phyloP scores from a whole-genome alignment of 2,329 filamentous ascomycete genomes.

The Cladosporium colombiae region DNA sequence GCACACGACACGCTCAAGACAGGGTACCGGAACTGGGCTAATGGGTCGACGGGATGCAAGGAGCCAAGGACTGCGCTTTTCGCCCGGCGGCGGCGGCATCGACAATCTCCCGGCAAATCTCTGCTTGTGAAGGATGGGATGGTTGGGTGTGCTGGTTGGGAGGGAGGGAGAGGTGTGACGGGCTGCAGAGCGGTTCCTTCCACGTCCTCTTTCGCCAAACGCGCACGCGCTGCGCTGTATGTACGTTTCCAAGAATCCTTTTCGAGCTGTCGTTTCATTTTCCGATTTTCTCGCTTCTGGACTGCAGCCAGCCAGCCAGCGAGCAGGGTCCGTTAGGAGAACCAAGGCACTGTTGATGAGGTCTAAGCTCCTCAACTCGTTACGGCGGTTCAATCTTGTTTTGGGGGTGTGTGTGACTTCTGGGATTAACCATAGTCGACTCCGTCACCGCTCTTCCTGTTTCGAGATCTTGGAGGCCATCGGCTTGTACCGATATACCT shows the following conservation, averaged over 20 bases:
- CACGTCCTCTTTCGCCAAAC: neutral
- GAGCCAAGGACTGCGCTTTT: neutral
- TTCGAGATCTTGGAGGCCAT: neutral
- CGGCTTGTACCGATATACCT: neutral
- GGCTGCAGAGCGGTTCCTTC: neutral
- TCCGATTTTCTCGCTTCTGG: neutral
- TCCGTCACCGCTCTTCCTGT: neutral
- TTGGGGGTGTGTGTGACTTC: neutral
- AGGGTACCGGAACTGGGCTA: neutral
- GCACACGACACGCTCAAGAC: neutral
- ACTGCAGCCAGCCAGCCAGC: neutral
- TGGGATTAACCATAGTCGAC: neutral
- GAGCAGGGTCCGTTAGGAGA: neutral
- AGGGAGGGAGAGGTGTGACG: neutral
- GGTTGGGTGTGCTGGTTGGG: neutral
- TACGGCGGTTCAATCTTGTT: neutral
- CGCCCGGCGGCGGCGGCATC: neutral
- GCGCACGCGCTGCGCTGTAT: neutral
- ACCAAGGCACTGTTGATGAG: neutral
- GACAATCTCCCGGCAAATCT: neutral
- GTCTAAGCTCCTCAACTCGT: neutral
- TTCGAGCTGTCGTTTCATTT: neutral
- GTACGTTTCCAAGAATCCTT: neutral
- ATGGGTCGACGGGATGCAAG: neutral
- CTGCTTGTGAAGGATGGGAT: neutral